phyloP scores from a whole-genome alignment of 768 basidiomycete species.

The Tylopilus subfusipes region DNA sequence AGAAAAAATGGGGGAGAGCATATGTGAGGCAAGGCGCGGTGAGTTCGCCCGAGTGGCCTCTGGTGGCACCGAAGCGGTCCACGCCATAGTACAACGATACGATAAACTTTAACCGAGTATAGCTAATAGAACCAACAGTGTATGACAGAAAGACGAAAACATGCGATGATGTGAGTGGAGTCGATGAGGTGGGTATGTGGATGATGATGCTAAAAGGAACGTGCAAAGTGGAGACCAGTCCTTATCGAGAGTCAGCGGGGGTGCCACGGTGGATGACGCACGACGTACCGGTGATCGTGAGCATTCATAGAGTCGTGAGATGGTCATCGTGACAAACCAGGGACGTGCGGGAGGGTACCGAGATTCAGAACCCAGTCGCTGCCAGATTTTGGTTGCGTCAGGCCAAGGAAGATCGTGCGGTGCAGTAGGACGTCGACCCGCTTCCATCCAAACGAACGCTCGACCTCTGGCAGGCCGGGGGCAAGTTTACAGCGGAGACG shows the following conservation, averaged over 20 bases:
- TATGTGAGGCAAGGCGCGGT: not conserved
- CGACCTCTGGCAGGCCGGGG: slow-evolving; percentile 38
- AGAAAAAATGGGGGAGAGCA: not conserved
- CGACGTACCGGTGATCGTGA: slow-evolving; percentile 18
- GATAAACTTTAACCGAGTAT: slow-evolving; percentile 4
- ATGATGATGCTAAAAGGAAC: slow-evolving; percentile 14
- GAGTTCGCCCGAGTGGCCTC: not conserved
- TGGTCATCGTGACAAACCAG: slow-evolving; percentile 9
- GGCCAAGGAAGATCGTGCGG: slow-evolving; percentile 50
- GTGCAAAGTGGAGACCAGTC: slow-evolving; percentile 23
- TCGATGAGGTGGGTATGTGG: slow-evolving; percentile 11
- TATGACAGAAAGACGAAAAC: slow-evolving; percentile 7
- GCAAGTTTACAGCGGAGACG: slow-evolving; percentile 44
- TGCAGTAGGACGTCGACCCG: slow-evolving; percentile 55
- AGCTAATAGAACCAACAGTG: slow-evolving; percentile 8
- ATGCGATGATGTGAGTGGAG: slow-evolving; percentile 15
- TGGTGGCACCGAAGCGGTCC: not conserved
- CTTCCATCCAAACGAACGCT: slow-evolving; percentile 46
- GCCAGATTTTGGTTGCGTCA: slow-evolving; percentile 38
- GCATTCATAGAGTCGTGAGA: slow-evolving; percentile 9
- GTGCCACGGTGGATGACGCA: not conserved
- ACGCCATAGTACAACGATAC: not conserved
- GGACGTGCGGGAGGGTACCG: slow-evolving; percentile 9
- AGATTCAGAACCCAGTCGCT: slow-evolving; percentile 37
- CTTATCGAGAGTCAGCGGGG: slow-evolving; percentile 7